Conservation (phyloP, 768 basidiomycete species). For the Hericium alpestre region DNA sequence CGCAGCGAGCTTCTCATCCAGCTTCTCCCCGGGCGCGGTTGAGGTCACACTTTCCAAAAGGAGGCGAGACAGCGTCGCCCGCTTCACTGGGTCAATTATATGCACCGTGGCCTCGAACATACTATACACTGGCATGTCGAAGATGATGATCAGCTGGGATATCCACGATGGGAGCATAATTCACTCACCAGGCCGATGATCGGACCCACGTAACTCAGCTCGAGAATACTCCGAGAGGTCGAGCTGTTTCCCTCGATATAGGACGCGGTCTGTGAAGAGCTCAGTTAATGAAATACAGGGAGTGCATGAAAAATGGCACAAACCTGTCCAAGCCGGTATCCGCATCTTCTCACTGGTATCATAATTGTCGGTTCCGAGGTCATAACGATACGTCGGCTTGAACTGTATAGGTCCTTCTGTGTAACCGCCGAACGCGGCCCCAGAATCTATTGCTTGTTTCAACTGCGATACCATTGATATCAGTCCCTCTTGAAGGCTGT, state of each 20-base stretch:
- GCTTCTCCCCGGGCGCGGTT: slow-evolving; percentile 52
- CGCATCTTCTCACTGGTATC: slow-evolving; percentile 95
- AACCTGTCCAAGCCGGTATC: slow-evolving; percentile 96
- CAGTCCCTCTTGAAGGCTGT: background rate
- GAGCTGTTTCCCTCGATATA: slow-evolving; percentile 67
- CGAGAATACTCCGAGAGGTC: slow-evolving; percentile 73
- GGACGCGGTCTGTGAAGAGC: slow-evolving; percentile 66
- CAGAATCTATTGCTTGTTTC: slow-evolving; percentile 54
- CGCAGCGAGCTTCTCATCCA: slow-evolving; percentile 60
- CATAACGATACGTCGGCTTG: slow-evolving; percentile 90
- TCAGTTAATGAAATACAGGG: slow-evolving; percentile 6
- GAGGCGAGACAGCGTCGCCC: slow-evolving; percentile 54
- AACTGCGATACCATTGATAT: slow-evolving; percentile 36
- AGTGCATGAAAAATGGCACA: slow-evolving; percentile 12
- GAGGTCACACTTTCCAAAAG: slow-evolving; percentile 56
- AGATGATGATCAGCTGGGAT: background rate
- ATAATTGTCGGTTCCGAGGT: slow-evolving; percentile 71
- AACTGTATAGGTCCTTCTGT: slow-evolving; percentile 88
- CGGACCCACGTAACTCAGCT: slow-evolving; percentile 82
- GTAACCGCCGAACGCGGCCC: slow-evolving; percentile 73
- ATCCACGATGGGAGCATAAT: background rate
- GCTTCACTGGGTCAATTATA: slow-evolving; percentile 69
- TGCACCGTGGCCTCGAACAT: slow-evolving; percentile 71
- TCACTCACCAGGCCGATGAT: slow-evolving; percentile 78
- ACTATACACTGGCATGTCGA: slow-evolving; percentile 54